Evolutionary conservation across 2,329 filamentous ascomycete genomes (phyloP).

Genomic region (Tricladium varicosporioides): DNA sequence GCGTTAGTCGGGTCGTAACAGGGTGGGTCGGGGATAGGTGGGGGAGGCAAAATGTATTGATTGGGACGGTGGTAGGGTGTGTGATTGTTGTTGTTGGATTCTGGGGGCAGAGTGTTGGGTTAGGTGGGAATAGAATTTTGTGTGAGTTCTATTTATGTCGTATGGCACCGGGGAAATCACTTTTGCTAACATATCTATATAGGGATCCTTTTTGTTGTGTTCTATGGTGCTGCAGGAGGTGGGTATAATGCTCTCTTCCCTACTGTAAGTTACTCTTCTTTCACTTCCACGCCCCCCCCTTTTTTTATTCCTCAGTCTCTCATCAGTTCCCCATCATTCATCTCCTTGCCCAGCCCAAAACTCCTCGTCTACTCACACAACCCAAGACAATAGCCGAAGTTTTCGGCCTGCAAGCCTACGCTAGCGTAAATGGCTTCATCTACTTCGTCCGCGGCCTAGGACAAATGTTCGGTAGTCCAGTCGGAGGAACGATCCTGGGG

Average conservation of each 20-base stretch:
- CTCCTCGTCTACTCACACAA: not conserved
- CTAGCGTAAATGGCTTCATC: conserved; percentile 46
- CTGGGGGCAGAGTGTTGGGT: conserved; percentile 35
- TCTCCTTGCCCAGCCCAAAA: no score
- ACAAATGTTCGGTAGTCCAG: conserved; percentile 44
- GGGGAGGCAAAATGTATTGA: conserved; percentile 47
- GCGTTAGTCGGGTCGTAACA: conserved; percentile 41
- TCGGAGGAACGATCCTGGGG: conserved; percentile 43
- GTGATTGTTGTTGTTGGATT: conserved; percentile 38
- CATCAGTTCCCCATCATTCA: no score
- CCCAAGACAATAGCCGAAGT: conserved; percentile 43
- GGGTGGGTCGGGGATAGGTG: conserved; percentile 46
- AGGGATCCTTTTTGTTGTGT: conserved; percentile 40
- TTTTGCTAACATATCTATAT: not conserved
- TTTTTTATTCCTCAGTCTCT: no score
- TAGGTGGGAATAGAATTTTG: conserved; percentile 30
- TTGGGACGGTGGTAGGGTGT: conserved; percentile 40
- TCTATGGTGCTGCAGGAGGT: conserved; percentile 44
- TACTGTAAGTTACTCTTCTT: conserved; percentile 26
- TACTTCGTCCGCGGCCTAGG: conserved; percentile 44
- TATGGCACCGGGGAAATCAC: not conserved
- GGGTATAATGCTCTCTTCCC: conserved; percentile 47
- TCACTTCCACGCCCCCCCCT: not conserved
- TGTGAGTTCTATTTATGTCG: conserved; percentile 17
- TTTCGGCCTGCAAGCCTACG: conserved; percentile 46